A percentile compares a stretch with the other conserved stretches of the same genome.
These are phyloP conservation scores for Verbascum thapsus DNA, from an alignment of 257 asterid species.

Conservation along the genomic window DNA sequence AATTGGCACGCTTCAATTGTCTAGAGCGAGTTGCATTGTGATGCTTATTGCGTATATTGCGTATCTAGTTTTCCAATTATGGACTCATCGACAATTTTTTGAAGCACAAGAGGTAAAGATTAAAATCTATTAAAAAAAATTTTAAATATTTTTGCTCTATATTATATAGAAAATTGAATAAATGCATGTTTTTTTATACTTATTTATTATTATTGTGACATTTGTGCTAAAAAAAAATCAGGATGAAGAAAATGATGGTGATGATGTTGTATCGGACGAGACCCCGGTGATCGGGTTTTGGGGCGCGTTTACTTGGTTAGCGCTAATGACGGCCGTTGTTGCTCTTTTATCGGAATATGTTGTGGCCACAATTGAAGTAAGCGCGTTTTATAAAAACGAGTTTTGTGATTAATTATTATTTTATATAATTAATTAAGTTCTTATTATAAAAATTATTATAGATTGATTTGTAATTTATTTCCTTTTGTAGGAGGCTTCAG, in stretches of 20 bases:
- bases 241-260: conserved; percentile 34
- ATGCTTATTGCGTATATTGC: conserved; percentile 81
- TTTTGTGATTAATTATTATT: too few relatives aligned
- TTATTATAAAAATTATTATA: too few relatives aligned
- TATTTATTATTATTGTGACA: too few relatives aligned
- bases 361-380: conserved; percentile 87
- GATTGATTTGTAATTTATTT: background rate
- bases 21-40: conserved; percentile 70
- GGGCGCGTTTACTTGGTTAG: conserved; percentile 72
- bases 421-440: too few relatives aligned
- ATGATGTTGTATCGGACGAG: conserved; percentile 44
- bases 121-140: too few relatives aligned
- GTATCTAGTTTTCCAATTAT: conserved; percentile 75
- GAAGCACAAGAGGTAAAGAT: conserved; percentile 55
- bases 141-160: too few relatives aligned
- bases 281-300: conserved; percentile 64
- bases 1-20: conserved; percentile 45
- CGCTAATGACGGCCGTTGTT: conserved; percentile 65
- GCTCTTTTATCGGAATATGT: conserved; percentile 83
- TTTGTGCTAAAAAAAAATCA: background rate
- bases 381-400: too few relatives aligned
- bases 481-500: conserved; percentile 61
- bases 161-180: too few relatives aligned
- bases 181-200: too few relatives aligned
- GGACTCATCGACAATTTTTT: conserved; percentile 76